Evolutionary conservation across 2,329 filamentous ascomycete genomes (phyloP).

Genomic region (Alternaria sp.): DNA sequence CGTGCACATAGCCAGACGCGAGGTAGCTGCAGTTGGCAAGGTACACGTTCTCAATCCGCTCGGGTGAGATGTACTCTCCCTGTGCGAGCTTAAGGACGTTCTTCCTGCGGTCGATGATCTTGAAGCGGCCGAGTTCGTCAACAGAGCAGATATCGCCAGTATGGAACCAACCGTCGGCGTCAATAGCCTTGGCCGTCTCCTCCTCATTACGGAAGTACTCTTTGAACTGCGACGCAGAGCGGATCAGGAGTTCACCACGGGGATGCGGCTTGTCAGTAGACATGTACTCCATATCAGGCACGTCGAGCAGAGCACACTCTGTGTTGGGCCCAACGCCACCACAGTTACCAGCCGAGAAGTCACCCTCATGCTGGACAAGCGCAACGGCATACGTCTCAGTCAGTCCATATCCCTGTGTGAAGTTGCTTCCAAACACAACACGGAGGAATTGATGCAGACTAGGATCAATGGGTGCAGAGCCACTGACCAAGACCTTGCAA

Average conservation of each 20-base stretch:
- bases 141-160: conserved; percentile 91
- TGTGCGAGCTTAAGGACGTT: conserved; percentile 98
- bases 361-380: conserved; percentile 72
- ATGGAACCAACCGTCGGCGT: conserved; percentile 94
- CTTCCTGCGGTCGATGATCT: conserved; percentile 96
- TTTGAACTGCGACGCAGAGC: conserved; percentile 80
- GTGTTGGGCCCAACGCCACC: conserved; percentile 72
- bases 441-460: conserved; percentile 88
- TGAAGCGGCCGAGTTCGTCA: conserved; percentile 85
- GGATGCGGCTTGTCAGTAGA: conserved; percentile 87
- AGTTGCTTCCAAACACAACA: conserved; percentile 78
- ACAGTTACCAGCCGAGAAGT: conserved; percentile 82
- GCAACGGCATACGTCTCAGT: conserved; percentile 90
- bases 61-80: conserved; percentile 97
- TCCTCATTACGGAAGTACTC: conserved; percentile 91
- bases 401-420: conserved; percentile 89
- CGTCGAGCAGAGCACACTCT: conserved; percentile 83
- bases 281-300: conserved; percentile 93
- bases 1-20: conserved; percentile 86
- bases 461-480: conserved; percentile 89
- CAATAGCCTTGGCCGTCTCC: conserved; percentile 83
- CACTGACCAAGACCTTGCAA: conserved; percentile 77
- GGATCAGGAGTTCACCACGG: conserved; percentile 86
- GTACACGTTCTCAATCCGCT: conserved; percentile 95
- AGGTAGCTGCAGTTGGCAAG: conserved; percentile 81